Conservation (phyloP, 2,329 filamentous ascomycete species). For the Zymoseptoria crescenta region DNA sequence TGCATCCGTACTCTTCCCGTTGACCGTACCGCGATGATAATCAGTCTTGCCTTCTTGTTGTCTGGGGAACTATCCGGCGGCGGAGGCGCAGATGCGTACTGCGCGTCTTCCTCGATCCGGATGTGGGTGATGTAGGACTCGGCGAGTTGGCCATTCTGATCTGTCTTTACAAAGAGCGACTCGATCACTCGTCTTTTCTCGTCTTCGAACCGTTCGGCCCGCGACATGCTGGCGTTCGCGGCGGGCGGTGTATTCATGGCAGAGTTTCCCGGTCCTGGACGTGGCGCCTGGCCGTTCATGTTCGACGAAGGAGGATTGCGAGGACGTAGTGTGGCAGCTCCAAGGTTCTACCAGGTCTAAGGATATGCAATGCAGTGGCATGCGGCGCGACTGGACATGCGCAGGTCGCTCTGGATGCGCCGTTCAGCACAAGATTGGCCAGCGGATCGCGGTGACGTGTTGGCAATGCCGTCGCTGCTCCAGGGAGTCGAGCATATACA, state of each 20-base stretch:
- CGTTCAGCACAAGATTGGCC: background rate
- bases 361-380: background rate
- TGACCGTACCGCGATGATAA: constrained; percentile 87
- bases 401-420: background rate
- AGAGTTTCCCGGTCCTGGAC: background rate
- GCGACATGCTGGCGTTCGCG: constrained; percentile 20
- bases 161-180: constrained; percentile 87
- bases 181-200: constrained; percentile 92
- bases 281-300: background rate
- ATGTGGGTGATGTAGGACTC: constrained; percentile 99
- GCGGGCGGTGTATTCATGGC: constrained; percentile 1
- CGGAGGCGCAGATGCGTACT: constrained; percentile 73
- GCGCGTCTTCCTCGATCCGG: constrained; percentile 76
- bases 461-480: background rate
- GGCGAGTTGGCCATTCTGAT: constrained; percentile 71
- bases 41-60: constrained; percentile 79
- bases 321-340: background rate
- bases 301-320: background rate
- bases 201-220: constrained; percentile 87
- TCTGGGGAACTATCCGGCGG: constrained; percentile 67
- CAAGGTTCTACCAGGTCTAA: background rate
- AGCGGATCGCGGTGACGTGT: background rate
- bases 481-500: background rate
- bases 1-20: constrained; percentile 91
- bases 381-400: background rate